A percentile compares a stretch with the other conserved stretches of the same genome.
These are phyloP conservation scores for Parsonsia alboflavescens DNA, from an alignment of 257 asterid genomes.

Conservation along the genomic window DNA sequence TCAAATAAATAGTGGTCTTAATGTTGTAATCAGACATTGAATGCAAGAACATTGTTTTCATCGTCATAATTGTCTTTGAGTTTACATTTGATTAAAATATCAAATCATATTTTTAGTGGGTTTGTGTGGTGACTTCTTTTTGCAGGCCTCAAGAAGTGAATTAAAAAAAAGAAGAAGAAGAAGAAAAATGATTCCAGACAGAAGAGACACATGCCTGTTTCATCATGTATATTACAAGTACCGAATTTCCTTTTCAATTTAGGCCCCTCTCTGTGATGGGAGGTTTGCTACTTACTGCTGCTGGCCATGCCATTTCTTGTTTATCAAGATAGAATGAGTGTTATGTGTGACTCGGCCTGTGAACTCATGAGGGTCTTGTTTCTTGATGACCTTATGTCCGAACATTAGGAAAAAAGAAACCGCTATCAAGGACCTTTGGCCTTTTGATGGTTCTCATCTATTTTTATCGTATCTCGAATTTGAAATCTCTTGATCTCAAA, in stretches of 20 bases:
- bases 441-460: no score
- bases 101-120: conserved; percentile 16
- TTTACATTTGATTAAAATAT: conserved; percentile 8
- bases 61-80: conserved; percentile 26
- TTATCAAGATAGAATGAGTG: neutral
- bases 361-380: neutral
- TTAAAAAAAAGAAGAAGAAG: neutral
- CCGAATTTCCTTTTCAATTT: neutral
- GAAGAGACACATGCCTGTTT: neutral
- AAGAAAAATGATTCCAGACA: neutral
- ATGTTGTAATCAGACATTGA: conserved; percentile 24
- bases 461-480: no score
- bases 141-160: conserved; percentile 1
- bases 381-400: neutral
- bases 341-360: no score
- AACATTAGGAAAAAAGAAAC: no score
- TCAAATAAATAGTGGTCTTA: no score
- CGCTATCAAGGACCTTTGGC: no score
- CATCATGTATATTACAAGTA: no score
- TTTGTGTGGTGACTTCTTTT: neutral
- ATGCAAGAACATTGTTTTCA: conserved; percentile 24
- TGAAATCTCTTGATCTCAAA: no score
- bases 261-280: neutral
- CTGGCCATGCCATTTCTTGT: conserved; percentile 4
- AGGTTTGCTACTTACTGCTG: neutral